Evolutionary conservation across 805 yeast species (phyloP), one percentile per base, ranked within the genome.

Genomic region (Saturnispora serradocipensis): DNA sequence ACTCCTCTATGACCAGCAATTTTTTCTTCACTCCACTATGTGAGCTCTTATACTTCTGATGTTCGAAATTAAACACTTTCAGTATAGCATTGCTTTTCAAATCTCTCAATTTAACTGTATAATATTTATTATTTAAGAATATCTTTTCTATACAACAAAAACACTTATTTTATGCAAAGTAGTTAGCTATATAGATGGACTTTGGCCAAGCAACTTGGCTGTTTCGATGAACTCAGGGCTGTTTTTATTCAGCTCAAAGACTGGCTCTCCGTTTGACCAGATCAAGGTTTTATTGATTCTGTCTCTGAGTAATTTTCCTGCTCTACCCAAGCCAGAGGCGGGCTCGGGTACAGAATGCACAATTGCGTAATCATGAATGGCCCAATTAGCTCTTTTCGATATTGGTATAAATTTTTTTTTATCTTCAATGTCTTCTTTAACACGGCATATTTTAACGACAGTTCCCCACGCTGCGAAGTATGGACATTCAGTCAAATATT

Each of bases 381-480:
- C 52, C 52, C 52, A 49, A 38, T 25, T 35, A 13, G 48, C 30
- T n/a, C 52, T 36, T 22, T 49, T 49, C 10, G 43, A 28, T 25
- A 35, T 43, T 49, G 50, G 11, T 55, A 53, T 13, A 45, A 49
- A 20, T 38, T 39, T 16, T 22, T n/a, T 43, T 18, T 34, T 44
- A 18, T 30, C 38, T n/a, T 38, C 25, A 13, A 18, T 24, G 38
- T 43, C 53, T 32, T 25, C 54, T 46, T 32, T 55, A 38, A 32
- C 51, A 5, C 44, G 57, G 30, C 59, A 24, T 9, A 58, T 52
- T 44, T 60, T 50, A 11, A 56, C 55, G 5, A 63, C 32, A 8
- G 52, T 49, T 5, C 54, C 49, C 67, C 68, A 65, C 11, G 59
- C 54, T 2, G 60, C 60, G 49, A 65, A 65, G 43, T 51, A 61